phyloP scores from a whole-genome alignment of 495 filamentous ascomycete species.

The Immersiella caudata region DNA sequence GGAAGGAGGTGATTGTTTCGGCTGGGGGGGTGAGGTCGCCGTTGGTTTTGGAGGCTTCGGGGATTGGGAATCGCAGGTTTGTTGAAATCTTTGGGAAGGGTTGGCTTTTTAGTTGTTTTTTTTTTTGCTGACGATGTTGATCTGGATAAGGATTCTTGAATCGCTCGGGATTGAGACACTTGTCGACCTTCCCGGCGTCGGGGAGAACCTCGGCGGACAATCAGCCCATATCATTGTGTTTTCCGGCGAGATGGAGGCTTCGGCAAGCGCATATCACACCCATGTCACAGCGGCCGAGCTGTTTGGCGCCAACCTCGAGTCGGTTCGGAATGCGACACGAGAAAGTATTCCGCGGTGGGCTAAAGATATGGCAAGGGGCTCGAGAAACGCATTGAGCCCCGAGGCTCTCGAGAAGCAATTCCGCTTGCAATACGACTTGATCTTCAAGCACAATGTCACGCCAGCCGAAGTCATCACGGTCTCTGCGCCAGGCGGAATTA shows the following conservation, averaged over 20 bases:
- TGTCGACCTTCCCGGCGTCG: conserved; percentile 55
- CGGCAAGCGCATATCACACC: background rate
- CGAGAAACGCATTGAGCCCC: background rate
- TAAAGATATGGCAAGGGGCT: too few relatives aligned
- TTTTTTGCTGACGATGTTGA: too few relatives aligned
- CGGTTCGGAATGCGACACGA: too few relatives aligned
- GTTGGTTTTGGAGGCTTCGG: conserved; percentile 60
- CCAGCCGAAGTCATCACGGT: background rate
- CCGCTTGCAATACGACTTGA: background rate
- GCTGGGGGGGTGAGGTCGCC: conserved; percentile 56
- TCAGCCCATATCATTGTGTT: background rate
- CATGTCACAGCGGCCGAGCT: background rate
- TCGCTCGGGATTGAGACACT: conserved; percentile 42
- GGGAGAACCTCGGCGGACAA: conserved; percentile 43
- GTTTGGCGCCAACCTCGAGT: background rate
- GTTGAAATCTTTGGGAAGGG: too few relatives aligned
- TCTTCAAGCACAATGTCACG: conserved; percentile 1
- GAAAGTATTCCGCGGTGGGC: too few relatives aligned
- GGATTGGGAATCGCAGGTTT: conserved; percentile 45
- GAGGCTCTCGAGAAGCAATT: conserved; percentile 37
- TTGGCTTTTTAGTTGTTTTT: too few relatives aligned
- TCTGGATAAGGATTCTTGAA: too few relatives aligned
- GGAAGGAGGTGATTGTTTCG: conserved; percentile 57
- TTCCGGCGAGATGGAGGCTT: background rate
- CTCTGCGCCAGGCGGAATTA: background rate